Conservation (phyloP, 495 filamentous ascomycete species). For the Friedmanniomyces endolithicus region DNA sequence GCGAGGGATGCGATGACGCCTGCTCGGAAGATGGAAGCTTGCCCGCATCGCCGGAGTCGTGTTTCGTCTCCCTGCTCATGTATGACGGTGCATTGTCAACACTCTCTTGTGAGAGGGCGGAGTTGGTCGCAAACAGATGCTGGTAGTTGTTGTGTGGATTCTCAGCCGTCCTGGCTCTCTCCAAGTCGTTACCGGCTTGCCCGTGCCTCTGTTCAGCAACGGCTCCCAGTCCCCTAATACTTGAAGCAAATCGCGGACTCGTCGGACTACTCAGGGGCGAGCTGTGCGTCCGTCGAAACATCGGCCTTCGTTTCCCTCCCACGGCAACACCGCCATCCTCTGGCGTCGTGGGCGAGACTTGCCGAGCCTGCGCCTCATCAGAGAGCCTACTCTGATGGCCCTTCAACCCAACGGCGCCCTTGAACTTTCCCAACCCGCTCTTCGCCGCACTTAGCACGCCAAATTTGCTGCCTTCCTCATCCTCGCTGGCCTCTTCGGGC, state of each 20-base stretch:
- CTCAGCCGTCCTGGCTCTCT: neutral
- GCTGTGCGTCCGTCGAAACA: conserved; percentile 3
- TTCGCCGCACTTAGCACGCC: conserved; percentile 66
- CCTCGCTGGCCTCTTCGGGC: conserved; percentile 39
- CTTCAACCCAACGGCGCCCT: conserved; percentile 61
- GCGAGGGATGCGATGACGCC: neutral
- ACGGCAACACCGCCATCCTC: neutral
- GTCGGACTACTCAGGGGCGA: conserved; percentile 10
- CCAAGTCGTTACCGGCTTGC: neutral
- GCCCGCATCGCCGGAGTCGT: neutral
- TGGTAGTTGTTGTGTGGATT: neutral
- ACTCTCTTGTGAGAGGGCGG: neutral
- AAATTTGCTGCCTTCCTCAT: conserved; percentile 52
- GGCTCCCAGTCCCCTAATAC: neutral
- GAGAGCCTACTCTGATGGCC: conserved; percentile 38
- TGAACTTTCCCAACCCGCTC: conserved; percentile 70
- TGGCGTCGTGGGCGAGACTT: conserved; percentile 3
- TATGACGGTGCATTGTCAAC: neutral
- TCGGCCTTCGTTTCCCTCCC: neutral
- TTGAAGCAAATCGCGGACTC: conserved; percentile 7
- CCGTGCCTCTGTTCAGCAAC: neutral
- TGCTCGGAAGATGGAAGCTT: neutral
- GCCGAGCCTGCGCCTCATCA: neutral
- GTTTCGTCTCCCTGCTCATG: neutral
- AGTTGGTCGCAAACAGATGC: neutral